A percentile compares a stretch with the other conserved stretches of the same genome.
phyloP scores from a whole-genome alignment of 2,329 filamentous ascomycete species.

The Raffaelea albimanens region DNA sequence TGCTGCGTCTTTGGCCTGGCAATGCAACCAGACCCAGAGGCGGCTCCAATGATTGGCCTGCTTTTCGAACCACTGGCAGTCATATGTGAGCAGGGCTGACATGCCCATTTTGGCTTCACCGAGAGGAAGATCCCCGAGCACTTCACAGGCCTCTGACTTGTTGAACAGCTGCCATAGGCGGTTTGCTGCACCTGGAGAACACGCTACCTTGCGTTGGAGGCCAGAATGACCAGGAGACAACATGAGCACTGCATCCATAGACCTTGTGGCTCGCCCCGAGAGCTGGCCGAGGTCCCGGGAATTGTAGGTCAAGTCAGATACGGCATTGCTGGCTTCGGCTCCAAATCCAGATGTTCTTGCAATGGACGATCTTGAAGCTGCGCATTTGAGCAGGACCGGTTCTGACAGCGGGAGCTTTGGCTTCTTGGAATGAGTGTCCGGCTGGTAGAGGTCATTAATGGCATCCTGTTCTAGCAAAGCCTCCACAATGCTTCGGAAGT shows the following conservation, averaged over 20 bases:
- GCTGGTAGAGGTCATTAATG: not conserved
- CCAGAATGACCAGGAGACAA: not conserved
- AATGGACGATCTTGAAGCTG: not conserved
- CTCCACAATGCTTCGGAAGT: conserved; percentile 18
- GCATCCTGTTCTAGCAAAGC: conserved; percentile 23
- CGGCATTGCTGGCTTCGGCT: too few species aligned
- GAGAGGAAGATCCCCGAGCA: not conserved
- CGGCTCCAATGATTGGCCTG: not conserved
- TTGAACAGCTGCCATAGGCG: not conserved
- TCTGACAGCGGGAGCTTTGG: not conserved
- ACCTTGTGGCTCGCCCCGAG: not conserved
- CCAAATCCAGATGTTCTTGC: not conserved
- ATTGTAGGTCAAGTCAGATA: too few species aligned
- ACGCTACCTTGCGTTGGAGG: not conserved
- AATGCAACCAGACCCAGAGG: not conserved
- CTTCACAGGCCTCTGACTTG: not conserved
- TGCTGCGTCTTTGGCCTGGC: not conserved
- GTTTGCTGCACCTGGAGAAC: not conserved
- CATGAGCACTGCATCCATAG: not conserved
- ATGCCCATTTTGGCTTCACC: not conserved
- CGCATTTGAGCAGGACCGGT: not conserved
- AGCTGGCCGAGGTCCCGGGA: not conserved
- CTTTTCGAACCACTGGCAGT: not conserved
- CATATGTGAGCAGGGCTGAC: not conserved
- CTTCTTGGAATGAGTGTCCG: not conserved